Evolutionary conservation across 148 eudicot species (phyloP), one percentile per base, ranked within the genome.

Genomic region (Chenopodium quinoa): DNA sequence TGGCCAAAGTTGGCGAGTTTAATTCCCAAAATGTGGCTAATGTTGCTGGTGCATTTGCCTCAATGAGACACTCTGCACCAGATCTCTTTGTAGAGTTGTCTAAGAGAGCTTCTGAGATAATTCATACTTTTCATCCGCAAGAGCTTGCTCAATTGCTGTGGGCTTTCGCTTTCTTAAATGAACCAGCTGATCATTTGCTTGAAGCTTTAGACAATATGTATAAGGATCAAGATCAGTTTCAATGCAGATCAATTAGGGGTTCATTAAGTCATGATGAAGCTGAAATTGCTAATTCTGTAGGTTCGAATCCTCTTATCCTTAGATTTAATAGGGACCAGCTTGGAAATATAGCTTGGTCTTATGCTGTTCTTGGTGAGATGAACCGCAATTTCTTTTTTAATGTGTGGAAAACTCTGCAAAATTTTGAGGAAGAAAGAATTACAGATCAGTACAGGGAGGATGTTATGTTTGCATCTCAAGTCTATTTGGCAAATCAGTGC

Each of bases 21-120:
- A 96, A 96, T 87, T 88, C 99, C 48, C 99, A 96, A 74, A 93
- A 96, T 84, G 94, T 93, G 76, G 99, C 99, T 66, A 96, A 96
- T 84, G 76, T 96, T 47, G 98, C 99, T 6, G 99, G 99, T 34
- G 97, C 99, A 72, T 96, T 92, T 88, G 98, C 99, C 77, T 90
- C 97, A 1, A 96, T 96, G 99, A 89, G 89, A 82, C 99, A 93
- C 70, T 92, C 98, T 64, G 88, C 98, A n/a, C 93, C 98, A 2
- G 86, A 87, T 63, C 93, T 96, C 78, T 96, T 96, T 86, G 47
- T 80, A 10, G 95, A 82, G 58, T 83, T 96, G 54, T 88, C 95
- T 17, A 88, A 82, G 77, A 89, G 92, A 78, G 99, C 92, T 20
- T 88, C 98, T 2, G 77, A 81, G 64, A 89, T 93, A 75, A 84